Percentiles rank a stretch among this genome's conserved stretches.
These are phyloP conservation scores for Lasiodiplodia sp. DNA, from an alignment of 2,329 filamentous ascomycete species.

Conservation along the genomic window DNA sequence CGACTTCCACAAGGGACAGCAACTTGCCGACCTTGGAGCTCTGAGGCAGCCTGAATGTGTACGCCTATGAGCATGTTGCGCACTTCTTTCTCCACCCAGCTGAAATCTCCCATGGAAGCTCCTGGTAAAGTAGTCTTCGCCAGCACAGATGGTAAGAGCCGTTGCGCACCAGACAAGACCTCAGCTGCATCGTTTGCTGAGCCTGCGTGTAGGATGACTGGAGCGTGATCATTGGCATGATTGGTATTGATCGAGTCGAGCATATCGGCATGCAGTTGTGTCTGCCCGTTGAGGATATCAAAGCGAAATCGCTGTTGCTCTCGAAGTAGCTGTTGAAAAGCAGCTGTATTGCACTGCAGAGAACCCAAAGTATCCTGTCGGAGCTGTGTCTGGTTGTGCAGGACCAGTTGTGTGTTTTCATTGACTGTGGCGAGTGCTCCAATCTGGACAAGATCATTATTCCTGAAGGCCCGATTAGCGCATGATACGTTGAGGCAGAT, in stretches of 20 bases:
- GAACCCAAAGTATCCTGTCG: neutral
- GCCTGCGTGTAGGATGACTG: neutral
- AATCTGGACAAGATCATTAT: neutral
- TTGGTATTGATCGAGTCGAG: neutral
- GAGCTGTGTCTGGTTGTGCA: neutral
- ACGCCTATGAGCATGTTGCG: too few relatives aligned
- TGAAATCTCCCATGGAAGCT: neutral
- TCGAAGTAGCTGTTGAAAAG: neutral
- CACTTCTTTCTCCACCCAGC: neutral
- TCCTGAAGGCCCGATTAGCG: neutral
- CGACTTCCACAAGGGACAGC: neutral
- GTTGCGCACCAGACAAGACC: neutral
- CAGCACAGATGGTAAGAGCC: neutral
- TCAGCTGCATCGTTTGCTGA: neutral
- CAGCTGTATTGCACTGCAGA: neutral
- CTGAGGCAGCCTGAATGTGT: neutral
- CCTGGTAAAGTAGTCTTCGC: neutral
- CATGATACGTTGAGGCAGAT: fast-evolving
- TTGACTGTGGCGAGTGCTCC: neutral
- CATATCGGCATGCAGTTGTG: neutral
- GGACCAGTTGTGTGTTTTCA: neutral
- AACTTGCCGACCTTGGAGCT: neutral
- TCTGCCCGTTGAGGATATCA: neutral
- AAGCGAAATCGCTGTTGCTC: neutral
- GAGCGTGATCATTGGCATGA: neutral